These are phyloP conservation scores for Calocera cornea DNA, from an alignment of 768 basidiomycete species.

Conservation along the genomic window DNA sequence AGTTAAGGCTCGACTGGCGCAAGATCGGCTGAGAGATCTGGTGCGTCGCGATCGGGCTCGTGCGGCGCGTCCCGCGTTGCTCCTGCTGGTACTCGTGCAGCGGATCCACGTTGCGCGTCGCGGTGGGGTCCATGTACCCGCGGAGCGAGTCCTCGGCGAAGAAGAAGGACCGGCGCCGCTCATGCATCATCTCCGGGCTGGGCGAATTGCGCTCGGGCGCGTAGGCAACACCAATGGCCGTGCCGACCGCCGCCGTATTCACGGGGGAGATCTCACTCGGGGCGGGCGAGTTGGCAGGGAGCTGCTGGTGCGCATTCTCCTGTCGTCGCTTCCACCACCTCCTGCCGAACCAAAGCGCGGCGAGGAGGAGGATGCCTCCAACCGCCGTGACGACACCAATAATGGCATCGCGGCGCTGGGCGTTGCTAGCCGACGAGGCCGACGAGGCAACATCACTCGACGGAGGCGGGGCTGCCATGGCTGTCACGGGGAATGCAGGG, in stretches of 20 bases:
- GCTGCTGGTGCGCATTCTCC: constrained; percentile 55
- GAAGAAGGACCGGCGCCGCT: constrained; percentile 46
- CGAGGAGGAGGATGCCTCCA: constrained; percentile 60
- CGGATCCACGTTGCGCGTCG: constrained; percentile 17
- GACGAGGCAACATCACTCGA: constrained; percentile 15
- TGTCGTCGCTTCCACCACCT: constrained; percentile 52
- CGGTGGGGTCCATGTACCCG: constrained; percentile 34
- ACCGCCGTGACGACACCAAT: constrained; percentile 80
- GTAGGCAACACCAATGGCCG: not conserved
- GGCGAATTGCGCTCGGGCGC: constrained; percentile 2
- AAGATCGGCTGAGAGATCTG: constrained; percentile 65
- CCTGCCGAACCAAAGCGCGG: constrained; percentile 58
- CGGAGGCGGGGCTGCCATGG: constrained; percentile 20
- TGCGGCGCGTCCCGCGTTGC: constrained; percentile 41
- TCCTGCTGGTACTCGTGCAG: constrained; percentile 28
- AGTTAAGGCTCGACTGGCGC: constrained; percentile 73
- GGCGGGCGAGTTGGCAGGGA: constrained; percentile 28
- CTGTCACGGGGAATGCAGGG: constrained; percentile 44
- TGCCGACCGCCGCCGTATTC: not conserved
- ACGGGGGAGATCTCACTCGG: not conserved
- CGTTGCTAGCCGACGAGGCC: constrained; percentile 15
- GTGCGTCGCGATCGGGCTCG: constrained; percentile 26
- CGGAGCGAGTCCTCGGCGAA: constrained; percentile 74
- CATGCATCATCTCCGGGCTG: constrained; percentile 8
- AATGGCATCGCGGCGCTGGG: constrained; percentile 64